These are phyloP conservation scores for Quercus phellos DNA, from an alignment of 331 rosid genomes.

Conservation along the genomic window DNA sequence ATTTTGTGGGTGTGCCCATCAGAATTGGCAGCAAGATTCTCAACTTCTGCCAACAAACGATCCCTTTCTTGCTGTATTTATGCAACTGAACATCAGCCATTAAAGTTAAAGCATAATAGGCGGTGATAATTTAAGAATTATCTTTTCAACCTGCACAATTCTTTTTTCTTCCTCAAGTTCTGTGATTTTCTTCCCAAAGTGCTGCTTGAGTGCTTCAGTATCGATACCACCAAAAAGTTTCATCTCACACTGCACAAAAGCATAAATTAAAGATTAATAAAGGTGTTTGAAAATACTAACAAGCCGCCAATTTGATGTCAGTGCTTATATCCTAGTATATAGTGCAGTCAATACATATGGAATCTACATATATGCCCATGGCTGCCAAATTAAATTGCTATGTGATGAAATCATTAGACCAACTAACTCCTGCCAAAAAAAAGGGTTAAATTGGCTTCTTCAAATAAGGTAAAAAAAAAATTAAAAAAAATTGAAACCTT, in stretches of 20 bases:
- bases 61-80: conserved; percentile 68
- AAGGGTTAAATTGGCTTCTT: background rate
- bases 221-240: conserved; percentile 51
- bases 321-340: background rate
- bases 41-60: conserved; percentile 58
- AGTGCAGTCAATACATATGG: background rate
- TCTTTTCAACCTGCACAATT: conserved; percentile 53
- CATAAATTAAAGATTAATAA: background rate
- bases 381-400: background rate
- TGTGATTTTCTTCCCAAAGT: conserved; percentile 58
- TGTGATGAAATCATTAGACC: background rate
- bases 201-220: conserved; percentile 57
- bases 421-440: background rate
- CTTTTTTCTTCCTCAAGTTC: conserved; percentile 84
- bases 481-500: background rate
- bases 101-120: conserved; percentile 9
- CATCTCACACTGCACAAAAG: conserved; percentile 63
- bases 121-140: conserved; percentile 12
- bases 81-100: conserved; percentile 24
- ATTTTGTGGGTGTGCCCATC: conserved; percentile 47
- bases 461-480: background rate
- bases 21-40: conserved; percentile 51
- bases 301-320: background rate
- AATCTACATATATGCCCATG: background rate
- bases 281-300: background rate